phyloP scores from a whole-genome alignment of 352 stramenopile species.

The Bremia lactucae region DNA sequence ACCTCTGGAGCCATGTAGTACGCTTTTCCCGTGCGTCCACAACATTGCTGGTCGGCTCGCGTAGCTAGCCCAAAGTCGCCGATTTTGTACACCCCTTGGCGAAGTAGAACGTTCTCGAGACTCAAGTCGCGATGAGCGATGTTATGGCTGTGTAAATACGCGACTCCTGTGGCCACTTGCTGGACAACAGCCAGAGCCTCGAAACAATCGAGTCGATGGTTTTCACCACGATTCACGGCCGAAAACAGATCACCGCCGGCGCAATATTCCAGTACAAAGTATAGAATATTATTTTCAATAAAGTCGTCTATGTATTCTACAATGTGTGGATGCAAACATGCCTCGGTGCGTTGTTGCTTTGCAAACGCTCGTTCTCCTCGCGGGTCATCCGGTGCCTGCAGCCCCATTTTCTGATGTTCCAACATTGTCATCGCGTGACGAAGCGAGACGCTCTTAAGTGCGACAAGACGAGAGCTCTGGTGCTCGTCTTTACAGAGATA shows the following conservation, averaged over 20 bases:
- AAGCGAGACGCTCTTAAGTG: constrained; percentile 41
- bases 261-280: constrained; percentile 40
- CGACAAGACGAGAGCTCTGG: constrained; percentile 13
- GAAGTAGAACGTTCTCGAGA: constrained; percentile 31
- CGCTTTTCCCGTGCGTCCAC: constrained; percentile 22
- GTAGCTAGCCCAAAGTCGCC: constrained; percentile 36
- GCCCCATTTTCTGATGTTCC: constrained; percentile 5
- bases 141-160: constrained; percentile 15
- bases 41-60: constrained; percentile 6
- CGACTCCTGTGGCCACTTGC: constrained; percentile 13
- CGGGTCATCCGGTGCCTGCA: constrained; percentile 28
- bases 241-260: constrained; percentile 22
- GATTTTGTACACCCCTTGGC: constrained; percentile 24
- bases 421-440: constrained; percentile 23
- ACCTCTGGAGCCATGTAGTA: constrained; percentile 37
- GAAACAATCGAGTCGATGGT: constrained; percentile 2
- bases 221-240: constrained; percentile 11
- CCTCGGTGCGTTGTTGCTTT: constrained; percentile 14
- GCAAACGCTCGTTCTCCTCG: constrained; percentile 33
- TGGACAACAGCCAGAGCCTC: constrained; percentile 19
- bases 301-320: constrained; percentile 39
- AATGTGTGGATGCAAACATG: constrained; percentile 26
- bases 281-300: constrained; percentile 28
- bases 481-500: constrained; percentile 35
- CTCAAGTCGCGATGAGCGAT: constrained; percentile 32